A percentile compares a stretch with the other conserved stretches of the same genome.
phyloP scores from a whole-genome alignment of 1,284 basidiomycete genomes.

The Malassezia nana region DNA sequence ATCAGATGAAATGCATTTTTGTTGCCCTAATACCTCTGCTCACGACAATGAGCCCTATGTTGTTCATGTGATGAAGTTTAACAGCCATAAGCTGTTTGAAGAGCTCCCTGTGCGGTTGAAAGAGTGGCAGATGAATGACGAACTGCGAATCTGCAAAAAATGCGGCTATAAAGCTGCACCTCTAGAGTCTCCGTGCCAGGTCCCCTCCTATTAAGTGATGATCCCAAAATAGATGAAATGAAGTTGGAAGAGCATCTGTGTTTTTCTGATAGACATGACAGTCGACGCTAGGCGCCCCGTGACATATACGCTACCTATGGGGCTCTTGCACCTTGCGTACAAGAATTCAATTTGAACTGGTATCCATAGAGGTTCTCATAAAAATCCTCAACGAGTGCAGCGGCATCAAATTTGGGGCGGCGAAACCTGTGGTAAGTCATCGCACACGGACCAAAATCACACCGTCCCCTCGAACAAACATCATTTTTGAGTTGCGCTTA shows the following conservation, averaged over 20 bases:
- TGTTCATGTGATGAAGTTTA: constrained; percentile 76
- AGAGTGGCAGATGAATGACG: constrained; percentile 28
- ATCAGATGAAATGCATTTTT: constrained; percentile 83
- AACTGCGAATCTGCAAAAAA: constrained; percentile 24
- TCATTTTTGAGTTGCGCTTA: constrained; percentile 90
- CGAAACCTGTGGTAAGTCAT: constrained; percentile 8
- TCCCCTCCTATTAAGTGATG: background rate
- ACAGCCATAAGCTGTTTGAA: constrained; percentile 80
- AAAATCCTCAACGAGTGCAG: no score
- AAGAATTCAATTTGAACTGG: no score
- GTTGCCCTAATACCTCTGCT: constrained; percentile 61
- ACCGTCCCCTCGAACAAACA: constrained; percentile 75
- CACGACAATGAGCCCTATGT: constrained; percentile 62
- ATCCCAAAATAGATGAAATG: no score
- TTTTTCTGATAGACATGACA: no score
- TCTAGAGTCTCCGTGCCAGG: background rate
- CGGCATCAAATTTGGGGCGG: constrained; percentile 4
- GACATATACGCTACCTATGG: no score
- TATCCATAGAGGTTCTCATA: no score
- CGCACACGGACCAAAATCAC: constrained; percentile 47
- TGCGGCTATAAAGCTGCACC: constrained; percentile 8
- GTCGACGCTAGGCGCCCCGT: no score
- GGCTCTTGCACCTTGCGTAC: no score
- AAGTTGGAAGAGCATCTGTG: no score
- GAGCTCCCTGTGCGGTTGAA: constrained; percentile 82